A percentile compares a stretch with the other conserved stretches of the same genome.
phyloP scores from a whole-genome alignment of 2,329 filamentous ascomycete genomes.

The Aspergillus transmontanensis region DNA sequence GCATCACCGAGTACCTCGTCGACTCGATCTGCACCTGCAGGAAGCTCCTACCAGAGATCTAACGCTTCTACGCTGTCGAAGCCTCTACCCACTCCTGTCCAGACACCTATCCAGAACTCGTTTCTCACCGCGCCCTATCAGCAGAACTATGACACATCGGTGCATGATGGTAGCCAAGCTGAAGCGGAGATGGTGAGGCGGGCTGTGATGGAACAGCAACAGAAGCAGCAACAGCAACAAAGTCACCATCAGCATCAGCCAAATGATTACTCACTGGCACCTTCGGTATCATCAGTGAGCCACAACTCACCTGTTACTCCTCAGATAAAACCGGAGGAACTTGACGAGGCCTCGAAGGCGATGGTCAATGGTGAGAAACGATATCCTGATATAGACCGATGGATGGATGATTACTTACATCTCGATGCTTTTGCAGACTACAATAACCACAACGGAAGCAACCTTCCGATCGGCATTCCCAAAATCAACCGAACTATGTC shows the following conservation, averaged over 20 bases:
- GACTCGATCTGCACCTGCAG: slow-evolving; percentile 41
- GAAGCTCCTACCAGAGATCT: slow-evolving; percentile 42
- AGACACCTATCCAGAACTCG: slow-evolving; percentile 56
- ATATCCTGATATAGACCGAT: slow-evolving; percentile 40
- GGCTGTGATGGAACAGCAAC: slow-evolving; percentile 54
- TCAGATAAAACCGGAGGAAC: slow-evolving; percentile 58
- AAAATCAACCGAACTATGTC: slow-evolving; percentile 86
- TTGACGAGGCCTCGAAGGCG: slow-evolving; percentile 53
- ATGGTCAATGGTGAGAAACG: slow-evolving; percentile 59
- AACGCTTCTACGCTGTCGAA: slow-evolving; percentile 50
- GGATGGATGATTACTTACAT: slow-evolving; percentile 71
- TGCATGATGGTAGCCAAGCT: slow-evolving; percentile 45
- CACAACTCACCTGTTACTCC: slow-evolving; percentile 65
- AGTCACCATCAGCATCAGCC: slow-evolving; percentile 43
- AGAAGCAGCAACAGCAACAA: slow-evolving; percentile 38
- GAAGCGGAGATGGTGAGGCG: slow-evolving; percentile 63
- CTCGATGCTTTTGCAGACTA: slow-evolving; percentile 59
- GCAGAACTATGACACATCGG: slow-evolving; percentile 47
- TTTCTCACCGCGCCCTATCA: slow-evolving; percentile 51
- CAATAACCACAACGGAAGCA: slow-evolving; percentile 39
- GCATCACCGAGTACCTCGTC: slow-evolving; percentile 48
- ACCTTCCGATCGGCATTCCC: slow-evolving; percentile 56
- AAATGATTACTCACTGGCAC: slow-evolving; percentile 53
- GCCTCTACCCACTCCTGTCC: slow-evolving; percentile 58
- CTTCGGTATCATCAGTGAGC: slow-evolving; percentile 63